Evolutionary conservation across 1,284 basidiomycete genomes (phyloP).

Genomic region (Pseudozyma sp.): DNA sequence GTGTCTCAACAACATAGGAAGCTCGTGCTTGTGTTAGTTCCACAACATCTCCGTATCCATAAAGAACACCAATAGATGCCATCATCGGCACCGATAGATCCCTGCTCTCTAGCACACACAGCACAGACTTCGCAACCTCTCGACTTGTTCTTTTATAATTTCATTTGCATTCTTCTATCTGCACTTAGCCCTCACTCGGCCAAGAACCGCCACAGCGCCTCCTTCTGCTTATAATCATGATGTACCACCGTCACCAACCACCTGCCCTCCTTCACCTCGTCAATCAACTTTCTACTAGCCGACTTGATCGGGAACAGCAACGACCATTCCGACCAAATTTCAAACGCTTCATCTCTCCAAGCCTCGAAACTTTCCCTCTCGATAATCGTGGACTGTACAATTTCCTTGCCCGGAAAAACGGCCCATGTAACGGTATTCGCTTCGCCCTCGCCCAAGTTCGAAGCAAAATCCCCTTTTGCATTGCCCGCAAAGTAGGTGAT

Average conservation of each 20-base stretch:
- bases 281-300: slow-evolving; percentile 79
- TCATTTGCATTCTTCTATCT: too few species aligned
- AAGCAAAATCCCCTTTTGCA: slow-evolving; percentile 68
- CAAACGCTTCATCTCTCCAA: slow-evolving; percentile 89
- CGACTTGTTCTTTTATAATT: background rate
- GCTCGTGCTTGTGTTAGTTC: too few species aligned
- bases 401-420: slow-evolving; percentile 71
- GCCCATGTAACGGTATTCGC: slow-evolving; percentile 72
- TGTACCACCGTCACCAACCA: slow-evolving; percentile 96
- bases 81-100: slow-evolving; percentile 13
- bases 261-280: slow-evolving; percentile 77
- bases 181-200: slow-evolving; percentile 14
- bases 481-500: slow-evolving; percentile 90
- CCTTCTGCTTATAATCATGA: slow-evolving; percentile 86
- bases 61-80: too few species aligned
- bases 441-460: slow-evolving; percentile 68
- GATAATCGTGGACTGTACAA: slow-evolving; percentile 71
- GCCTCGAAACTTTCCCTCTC: slow-evolving; percentile 71
- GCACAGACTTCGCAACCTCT: background rate
- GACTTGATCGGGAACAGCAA: slow-evolving; percentile 84
- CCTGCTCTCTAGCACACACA: background rate
- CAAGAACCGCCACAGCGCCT: slow-evolving; percentile 79
- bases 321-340: slow-evolving; percentile 95
- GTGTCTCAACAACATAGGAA: too few species aligned
- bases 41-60: too few species aligned